phyloP scores from a whole-genome alignment of 75 land plant genomes.

The Cryptomeria japonica region DNA sequence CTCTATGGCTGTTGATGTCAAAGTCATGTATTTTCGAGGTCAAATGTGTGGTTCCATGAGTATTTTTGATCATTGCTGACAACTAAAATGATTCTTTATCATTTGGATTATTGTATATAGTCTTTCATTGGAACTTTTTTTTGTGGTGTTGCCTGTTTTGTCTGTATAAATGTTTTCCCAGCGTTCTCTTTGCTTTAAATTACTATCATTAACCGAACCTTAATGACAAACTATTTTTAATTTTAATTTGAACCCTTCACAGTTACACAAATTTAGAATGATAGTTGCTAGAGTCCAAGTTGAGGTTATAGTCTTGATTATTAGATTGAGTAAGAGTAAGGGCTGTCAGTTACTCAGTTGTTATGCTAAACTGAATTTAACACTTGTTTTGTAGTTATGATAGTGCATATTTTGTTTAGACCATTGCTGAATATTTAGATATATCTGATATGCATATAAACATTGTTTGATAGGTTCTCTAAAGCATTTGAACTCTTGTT shows the following conservation, averaged over 20 bases:
- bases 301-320: background rate
- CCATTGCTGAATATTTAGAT: background rate
- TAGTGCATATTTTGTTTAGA: background rate
- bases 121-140: background rate
- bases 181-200: background rate
- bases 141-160: background rate
- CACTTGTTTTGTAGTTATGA: background rate
- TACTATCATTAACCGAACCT: background rate
- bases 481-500: background rate
- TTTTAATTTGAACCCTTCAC: background rate
- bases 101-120: background rate
- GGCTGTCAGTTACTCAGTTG: background rate
- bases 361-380: conserved; percentile 1
- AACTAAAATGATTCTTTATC: background rate
- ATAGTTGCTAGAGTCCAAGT: background rate
- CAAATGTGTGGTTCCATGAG: background rate
- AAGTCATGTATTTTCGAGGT: background rate
- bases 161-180: background rate
- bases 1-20: background rate
- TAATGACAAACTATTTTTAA: background rate
- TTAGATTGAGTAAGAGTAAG: background rate
- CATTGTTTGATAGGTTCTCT: background rate
- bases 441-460: background rate
- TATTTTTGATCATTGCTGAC: background rate
- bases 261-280: background rate